Evolutionary conservation across 768 basidiomycete species (phyloP).

Genomic region (Cantharellus cinnabarinus): DNA sequence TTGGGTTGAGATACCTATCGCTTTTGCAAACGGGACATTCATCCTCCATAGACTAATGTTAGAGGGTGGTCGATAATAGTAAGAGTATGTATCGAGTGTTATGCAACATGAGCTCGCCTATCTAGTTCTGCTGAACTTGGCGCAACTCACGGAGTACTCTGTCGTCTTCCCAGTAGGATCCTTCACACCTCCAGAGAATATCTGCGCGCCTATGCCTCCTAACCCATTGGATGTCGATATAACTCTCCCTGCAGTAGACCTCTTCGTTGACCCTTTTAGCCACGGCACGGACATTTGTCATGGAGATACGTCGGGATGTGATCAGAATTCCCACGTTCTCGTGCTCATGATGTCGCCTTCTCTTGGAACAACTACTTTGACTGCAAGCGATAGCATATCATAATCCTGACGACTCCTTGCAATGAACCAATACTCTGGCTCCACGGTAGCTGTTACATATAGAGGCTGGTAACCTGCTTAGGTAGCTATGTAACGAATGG

Average conservation of each 20-base stretch:
- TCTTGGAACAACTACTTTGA: no score
- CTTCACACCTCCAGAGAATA: constrained; percentile 45
- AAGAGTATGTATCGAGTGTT: neutral
- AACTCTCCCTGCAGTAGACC: neutral
- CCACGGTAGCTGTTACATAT: no score
- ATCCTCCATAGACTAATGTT: constrained; percentile 60
- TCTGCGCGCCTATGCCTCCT: neutral
- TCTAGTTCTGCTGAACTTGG: constrained; percentile 6
- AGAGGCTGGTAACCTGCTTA: no score
- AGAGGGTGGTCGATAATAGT: no score
- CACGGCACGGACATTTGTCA: neutral
- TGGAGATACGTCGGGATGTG: no score
- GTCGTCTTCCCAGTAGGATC: constrained; percentile 65
- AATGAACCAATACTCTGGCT: no score
- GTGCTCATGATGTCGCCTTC: no score
- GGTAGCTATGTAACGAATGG: no score
- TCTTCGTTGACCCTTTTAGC: neutral
- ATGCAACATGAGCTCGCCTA: neutral
- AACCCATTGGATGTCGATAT: neutral
- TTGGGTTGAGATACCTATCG: constrained; percentile 88
- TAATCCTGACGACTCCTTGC: no score
- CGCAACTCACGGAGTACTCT: constrained; percentile 48
- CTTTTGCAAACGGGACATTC: constrained; percentile 95
- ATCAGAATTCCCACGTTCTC: no score
- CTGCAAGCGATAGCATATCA: no score